These are phyloP conservation scores for Ehretia macrophylla DNA, from an alignment of 257 asterid species.

Conservation along the genomic window DNA sequence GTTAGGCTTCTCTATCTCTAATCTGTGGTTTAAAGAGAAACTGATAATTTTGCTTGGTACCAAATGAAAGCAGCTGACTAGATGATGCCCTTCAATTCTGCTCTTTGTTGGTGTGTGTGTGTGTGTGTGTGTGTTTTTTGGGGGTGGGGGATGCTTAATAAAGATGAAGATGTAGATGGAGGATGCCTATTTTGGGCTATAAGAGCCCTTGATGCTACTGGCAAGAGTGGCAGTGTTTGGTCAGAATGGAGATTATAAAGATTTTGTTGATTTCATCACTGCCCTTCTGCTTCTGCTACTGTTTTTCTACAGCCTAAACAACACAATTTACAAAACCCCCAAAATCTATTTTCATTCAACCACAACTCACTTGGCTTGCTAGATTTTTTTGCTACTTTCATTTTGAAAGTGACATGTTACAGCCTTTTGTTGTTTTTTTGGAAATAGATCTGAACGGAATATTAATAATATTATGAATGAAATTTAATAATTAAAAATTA, in stretches of 20 bases:
- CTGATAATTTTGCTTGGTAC: slow-evolving; percentile 1
- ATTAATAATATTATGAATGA: no score
- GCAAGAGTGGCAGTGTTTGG: slow-evolving; percentile 71
- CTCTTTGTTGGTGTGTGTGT: not conserved
- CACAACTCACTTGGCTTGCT: slow-evolving; percentile 4
- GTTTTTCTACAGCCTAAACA: slow-evolving; percentile 40
- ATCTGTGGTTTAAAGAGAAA: slow-evolving; percentile 9
- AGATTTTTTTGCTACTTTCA: slow-evolving; percentile 7
- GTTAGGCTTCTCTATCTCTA: slow-evolving; percentile 12
- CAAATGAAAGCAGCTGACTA: slow-evolving; percentile 9
- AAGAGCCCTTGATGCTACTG: slow-evolving; percentile 50
- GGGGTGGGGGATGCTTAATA: not conserved
- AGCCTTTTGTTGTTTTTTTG: slow-evolving; percentile 40
- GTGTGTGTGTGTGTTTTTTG: not conserved
- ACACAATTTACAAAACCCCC: slow-evolving; percentile 33
- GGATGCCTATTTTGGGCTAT: slow-evolving; percentile 19
- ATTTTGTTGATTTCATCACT: slow-evolving; percentile 47
- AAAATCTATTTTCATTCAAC: slow-evolving; percentile 12
- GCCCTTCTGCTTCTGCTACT: slow-evolving; percentile 20
- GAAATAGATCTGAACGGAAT: no score
- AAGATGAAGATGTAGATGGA: not conserved
- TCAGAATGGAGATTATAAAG: slow-evolving; percentile 75
- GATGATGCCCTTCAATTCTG: not conserved
- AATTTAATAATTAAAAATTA: no score
- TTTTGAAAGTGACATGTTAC: slow-evolving; percentile 53